phyloP scores from a whole-genome alignment of 495 filamentous ascomycete genomes.

The Hypoxylon subgilvum region DNA sequence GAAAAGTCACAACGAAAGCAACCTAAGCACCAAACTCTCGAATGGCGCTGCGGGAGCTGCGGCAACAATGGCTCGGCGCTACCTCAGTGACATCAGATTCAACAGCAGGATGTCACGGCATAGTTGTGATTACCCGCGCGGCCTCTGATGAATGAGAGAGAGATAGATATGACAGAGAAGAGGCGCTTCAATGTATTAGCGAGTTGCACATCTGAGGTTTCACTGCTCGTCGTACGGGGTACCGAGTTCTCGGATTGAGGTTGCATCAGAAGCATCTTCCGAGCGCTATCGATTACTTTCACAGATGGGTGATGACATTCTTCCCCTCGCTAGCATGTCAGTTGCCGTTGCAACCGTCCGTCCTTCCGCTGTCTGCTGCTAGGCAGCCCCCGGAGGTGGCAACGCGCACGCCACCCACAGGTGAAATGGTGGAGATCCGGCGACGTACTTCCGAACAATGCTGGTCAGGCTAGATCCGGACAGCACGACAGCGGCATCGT shows the following conservation, averaged over 20 bases:
- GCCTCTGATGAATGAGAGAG: slow-evolving; percentile 6
- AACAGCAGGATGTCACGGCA: slow-evolving; percentile 21
- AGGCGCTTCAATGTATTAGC: slow-evolving; percentile 16
- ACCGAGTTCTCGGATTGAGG: slow-evolving; percentile 30
- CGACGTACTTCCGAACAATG: slow-evolving; percentile 13
- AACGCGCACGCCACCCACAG: not conserved
- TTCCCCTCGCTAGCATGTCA: slow-evolving; percentile 18
- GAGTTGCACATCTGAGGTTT: slow-evolving; percentile 13
- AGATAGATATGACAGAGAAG: slow-evolving; percentile 7
- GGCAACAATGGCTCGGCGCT: slow-evolving; percentile 10
- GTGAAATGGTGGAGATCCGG: slow-evolving; percentile 5
- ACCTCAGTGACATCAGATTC: slow-evolving; percentile 23
- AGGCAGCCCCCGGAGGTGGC: slow-evolving; percentile 3
- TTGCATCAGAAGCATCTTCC: slow-evolving; percentile 22
- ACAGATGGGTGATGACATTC: slow-evolving; percentile 18
- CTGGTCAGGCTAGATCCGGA: slow-evolving; percentile 3
- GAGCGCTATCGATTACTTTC: slow-evolving; percentile 22
- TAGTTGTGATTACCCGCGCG: slow-evolving; percentile 32
- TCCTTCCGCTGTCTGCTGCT: slow-evolving; percentile 7
- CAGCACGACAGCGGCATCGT: slow-evolving; percentile 5
- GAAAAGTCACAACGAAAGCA: slow-evolving; percentile 5
- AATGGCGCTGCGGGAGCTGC: slow-evolving; percentile 11
- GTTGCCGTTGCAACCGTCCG: slow-evolving; percentile 20
- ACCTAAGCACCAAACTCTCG: not conserved
- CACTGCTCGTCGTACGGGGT: slow-evolving; percentile 29